Evolutionary conservation across 345 rosid genomes (phyloP).

Genomic region (Ailanthus altissimus): DNA sequence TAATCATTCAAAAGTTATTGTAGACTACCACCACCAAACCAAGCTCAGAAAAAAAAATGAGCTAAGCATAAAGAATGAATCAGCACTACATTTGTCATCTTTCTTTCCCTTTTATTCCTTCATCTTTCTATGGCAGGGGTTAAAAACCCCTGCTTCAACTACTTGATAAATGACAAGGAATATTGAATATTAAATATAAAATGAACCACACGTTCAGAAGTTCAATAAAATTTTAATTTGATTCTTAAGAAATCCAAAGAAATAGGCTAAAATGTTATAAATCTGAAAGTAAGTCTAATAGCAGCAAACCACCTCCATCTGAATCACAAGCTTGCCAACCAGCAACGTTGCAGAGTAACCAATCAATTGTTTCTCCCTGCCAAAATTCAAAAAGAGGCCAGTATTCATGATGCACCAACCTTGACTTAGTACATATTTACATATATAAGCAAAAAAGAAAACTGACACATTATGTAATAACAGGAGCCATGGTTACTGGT

Average conservation of each 20-base stretch:
- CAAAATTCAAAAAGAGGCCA: neutral
- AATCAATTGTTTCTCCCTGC: neutral
- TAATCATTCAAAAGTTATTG: neutral
- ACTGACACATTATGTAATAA: neutral
- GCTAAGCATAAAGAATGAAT: neutral
- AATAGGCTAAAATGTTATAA: neutral
- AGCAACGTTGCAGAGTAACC: neutral
- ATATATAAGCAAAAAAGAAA: neutral
- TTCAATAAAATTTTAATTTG: neutral
- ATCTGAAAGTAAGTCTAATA: neutral
- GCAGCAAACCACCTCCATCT: neutral
- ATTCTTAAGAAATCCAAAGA: neutral
- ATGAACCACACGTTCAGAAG: neutral
- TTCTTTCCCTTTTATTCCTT: neutral
- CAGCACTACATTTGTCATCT: neutral
- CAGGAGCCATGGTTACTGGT: neutral
- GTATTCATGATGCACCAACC: neutral
- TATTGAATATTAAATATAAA: neutral
- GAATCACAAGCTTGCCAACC: neutral
- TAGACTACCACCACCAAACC: neutral
- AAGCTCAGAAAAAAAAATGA: neutral
- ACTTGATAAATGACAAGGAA: neutral
- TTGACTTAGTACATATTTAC: neutral
- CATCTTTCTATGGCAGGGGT: neutral
- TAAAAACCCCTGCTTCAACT: neutral